Conservation (phyloP, 805 yeast genomes). For the Zygotorulaspora sp. region DNA sequence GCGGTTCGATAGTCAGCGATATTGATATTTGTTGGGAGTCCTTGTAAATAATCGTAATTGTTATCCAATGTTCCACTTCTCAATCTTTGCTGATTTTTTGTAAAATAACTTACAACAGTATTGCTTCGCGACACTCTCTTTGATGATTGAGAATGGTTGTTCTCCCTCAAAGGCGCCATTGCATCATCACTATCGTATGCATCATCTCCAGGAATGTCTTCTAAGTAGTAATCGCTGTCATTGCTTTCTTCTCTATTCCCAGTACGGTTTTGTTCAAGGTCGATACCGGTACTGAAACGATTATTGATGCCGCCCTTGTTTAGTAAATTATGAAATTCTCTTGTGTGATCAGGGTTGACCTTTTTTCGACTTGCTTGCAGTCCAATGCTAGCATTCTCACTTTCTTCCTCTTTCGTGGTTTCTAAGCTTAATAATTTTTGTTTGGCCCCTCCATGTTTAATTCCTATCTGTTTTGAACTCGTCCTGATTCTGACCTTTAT, state of each 20-base stretch:
- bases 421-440: constrained; percentile 34
- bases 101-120: constrained; percentile 33
- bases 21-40: constrained; percentile 22
- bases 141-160: constrained; percentile 5
- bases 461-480: constrained; percentile 35
- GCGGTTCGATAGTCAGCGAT: constrained; percentile 18
- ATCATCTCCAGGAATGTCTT: constrained; percentile 37
- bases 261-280: constrained; percentile 1
- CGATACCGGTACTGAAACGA: constrained; percentile 1
- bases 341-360: constrained; percentile 30
- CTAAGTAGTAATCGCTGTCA: constrained; percentile 25
- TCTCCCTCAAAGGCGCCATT: constrained; percentile 33
- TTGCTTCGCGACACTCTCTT: constrained; percentile 23
- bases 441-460: constrained; percentile 36
- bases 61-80: constrained; percentile 29
- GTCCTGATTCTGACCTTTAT: constrained; percentile 35
- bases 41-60: constrained; percentile 17
- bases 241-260: constrained; percentile 4
- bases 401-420: constrained; percentile 29
- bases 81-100: constrained; percentile 28
- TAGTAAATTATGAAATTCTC: constrained; percentile 32
- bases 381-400: constrained; percentile 7
- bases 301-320: constrained; percentile 16
- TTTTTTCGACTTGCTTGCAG: constrained; percentile 7
- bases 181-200: constrained; percentile 36